Conservation (phyloP, 2,329 filamentous ascomycete species). For the Fusarium napiforme region DNA sequence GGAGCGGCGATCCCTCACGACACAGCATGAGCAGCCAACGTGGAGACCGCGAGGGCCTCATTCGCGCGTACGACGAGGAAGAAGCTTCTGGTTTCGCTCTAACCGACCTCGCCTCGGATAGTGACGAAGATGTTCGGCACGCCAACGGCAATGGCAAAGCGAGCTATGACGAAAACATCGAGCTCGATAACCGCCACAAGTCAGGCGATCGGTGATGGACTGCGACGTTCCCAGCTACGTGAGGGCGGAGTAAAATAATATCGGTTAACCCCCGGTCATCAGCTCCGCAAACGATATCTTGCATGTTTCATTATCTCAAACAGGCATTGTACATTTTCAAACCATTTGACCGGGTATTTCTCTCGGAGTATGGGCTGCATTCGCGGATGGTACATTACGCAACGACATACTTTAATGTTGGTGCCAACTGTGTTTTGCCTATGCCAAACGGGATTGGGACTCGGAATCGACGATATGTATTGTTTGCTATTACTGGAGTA, state of each 20-base stretch:
- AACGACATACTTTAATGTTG: conserved; percentile 37
- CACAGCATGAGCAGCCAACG: conserved; percentile 73
- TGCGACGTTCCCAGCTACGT: conserved; percentile 31
- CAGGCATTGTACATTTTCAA: conserved; percentile 44
- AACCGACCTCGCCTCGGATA: conserved; percentile 81
- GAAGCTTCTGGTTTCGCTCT: conserved; percentile 78
- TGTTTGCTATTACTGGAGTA: conserved; percentile 44
- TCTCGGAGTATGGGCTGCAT: conserved; percentile 36
- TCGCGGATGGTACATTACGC: conserved; percentile 37
- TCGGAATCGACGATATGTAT: conserved; percentile 35
- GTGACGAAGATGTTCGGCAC: conserved; percentile 67
- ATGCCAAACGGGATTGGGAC: conserved; percentile 27
- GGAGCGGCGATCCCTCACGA: conserved; percentile 74
- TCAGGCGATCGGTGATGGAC: conserved; percentile 48
- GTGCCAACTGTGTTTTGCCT: conserved; percentile 35
- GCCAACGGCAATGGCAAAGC: conserved; percentile 57
- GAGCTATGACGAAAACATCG: conserved; percentile 57
- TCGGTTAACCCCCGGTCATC: background rate
- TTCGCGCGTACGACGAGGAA: conserved; percentile 90
- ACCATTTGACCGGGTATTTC: conserved; percentile 38
- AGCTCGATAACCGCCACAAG: conserved; percentile 63
- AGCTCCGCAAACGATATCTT: conserved; percentile 25
- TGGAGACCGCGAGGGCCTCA: conserved; percentile 82
- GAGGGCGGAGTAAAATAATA: conserved; percentile 18
- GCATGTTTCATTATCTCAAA: conserved; percentile 38